A percentile compares a stretch with the other conserved stretches of the same genome.
Evolutionary conservation across 306 rosid species (phyloP).

Genomic region (Acmispon strigosus): DNA sequence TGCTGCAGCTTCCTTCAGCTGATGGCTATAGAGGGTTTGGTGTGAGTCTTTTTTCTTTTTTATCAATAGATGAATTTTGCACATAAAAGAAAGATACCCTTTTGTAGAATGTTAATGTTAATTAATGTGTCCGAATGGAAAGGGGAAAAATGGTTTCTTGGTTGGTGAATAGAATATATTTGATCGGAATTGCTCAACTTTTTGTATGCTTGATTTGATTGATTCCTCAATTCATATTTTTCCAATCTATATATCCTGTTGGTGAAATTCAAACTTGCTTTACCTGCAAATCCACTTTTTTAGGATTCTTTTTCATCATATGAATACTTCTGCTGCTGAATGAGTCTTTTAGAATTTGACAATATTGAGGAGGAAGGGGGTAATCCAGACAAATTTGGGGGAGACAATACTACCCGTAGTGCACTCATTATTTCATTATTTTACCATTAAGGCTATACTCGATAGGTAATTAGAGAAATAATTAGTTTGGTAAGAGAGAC

Average conservation of each 20-base stretch:
- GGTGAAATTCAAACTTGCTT: not conserved
- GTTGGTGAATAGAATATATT: constrained; percentile 18
- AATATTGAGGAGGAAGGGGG: not conserved
- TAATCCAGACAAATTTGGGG: no score
- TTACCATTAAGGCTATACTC: no score
- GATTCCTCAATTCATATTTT: not conserved
- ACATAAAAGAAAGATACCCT: not conserved
- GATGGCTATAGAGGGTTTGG: not conserved
- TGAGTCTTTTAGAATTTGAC: not conserved
- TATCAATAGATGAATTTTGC: constrained; percentile 10
- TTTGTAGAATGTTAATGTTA: constrained; percentile 1
- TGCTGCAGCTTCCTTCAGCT: constrained; percentile 11
- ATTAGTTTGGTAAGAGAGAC: no score
- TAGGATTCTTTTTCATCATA: not conserved
- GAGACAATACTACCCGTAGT: no score
- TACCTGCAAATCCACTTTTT: not conserved
- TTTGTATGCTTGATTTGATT: not conserved
- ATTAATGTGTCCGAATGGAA: not conserved
- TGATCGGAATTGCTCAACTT: constrained; percentile 12
- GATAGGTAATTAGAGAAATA: no score
- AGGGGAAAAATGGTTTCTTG: not conserved
- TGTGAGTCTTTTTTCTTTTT: not conserved
- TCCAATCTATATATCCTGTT: not conserved
- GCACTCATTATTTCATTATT: no score
- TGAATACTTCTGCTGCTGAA: not conserved